Evolutionary conservation across 2,329 filamentous ascomycete species (phyloP).

Genomic region (Neoarthrinium moseri): DNA sequence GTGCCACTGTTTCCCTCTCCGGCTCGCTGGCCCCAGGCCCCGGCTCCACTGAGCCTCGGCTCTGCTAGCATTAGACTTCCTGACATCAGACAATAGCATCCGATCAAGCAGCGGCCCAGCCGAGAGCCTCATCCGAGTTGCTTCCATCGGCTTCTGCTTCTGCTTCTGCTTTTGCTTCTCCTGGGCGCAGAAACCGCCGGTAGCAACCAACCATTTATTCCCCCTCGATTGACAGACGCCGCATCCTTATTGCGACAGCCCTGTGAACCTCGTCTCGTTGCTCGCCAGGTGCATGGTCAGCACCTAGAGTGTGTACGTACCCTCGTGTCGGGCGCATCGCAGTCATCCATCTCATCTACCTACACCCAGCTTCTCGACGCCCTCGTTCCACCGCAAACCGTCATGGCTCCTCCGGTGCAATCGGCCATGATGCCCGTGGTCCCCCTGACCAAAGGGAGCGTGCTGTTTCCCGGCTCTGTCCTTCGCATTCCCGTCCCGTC

Average conservation of each 20-base stretch:
- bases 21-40: background rate
- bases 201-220: too few species aligned
- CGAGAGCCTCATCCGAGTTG: background rate
- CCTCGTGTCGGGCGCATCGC: too few species aligned
- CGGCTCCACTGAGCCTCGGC: background rate
- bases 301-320: too few species aligned
- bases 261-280: too few species aligned
- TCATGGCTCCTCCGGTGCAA: constrained; percentile 30
- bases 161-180: too few species aligned
- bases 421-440: constrained; percentile 68
- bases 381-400: constrained; percentile 10
- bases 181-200: too few species aligned
- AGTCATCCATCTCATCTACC: background rate
- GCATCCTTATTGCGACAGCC: too few species aligned
- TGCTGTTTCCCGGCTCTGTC: constrained; percentile 83
- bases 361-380: background rate
- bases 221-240: too few species aligned
- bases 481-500: constrained; percentile 79
- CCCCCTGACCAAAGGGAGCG: constrained; percentile 74
- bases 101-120: background rate
- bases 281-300: background rate
- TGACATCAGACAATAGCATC: constrained; percentile 9
- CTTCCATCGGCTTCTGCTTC: constrained; percentile 5
- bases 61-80: background rate
- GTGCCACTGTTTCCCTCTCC: too few species aligned